Evolutionary conservation across 208 protist species (phyloP).

Genomic region (Acanthamoeba sp.): DNA sequence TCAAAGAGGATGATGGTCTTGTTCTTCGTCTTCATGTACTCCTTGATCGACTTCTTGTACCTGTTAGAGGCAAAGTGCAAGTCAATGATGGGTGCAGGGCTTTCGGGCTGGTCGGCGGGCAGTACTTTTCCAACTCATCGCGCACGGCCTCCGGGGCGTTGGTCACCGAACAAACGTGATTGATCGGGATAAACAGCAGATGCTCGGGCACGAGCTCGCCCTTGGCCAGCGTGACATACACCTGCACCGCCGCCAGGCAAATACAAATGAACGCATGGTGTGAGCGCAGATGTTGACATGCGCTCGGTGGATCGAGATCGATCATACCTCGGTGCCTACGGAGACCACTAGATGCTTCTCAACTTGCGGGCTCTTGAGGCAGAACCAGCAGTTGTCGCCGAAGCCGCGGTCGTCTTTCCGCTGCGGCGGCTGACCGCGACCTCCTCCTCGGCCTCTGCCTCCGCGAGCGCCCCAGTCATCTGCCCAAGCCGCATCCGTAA

Average conservation of each 20-base stretch:
- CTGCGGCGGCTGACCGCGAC: neutral
- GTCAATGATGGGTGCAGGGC: too few species aligned
- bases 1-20: constrained; percentile 57
- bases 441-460: constrained; percentile 49
- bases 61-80: neutral
- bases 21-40: constrained; percentile 47
- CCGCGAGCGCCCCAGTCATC: neutral
- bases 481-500: too few species aligned
- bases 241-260: neutral
- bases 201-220: constrained; percentile 76
- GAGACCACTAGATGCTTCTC: constrained; percentile 83
- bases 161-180: constrained; percentile 57
- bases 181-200: constrained; percentile 81
- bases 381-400: constrained; percentile 81
- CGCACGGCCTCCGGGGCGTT: constrained; percentile 2
- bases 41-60: constrained; percentile 36
- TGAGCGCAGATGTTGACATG: too few species aligned
- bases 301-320: too few species aligned
- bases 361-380: constrained; percentile 79
- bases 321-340: constrained; percentile 77
- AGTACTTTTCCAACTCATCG: constrained; percentile 71
- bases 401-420: constrained; percentile 60
- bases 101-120: too few species aligned
- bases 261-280: too few species aligned
- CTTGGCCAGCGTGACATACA: constrained; percentile 81